These are phyloP conservation scores for Pseudogymnoascus pannorum DNA, from an alignment of 2,329 filamentous ascomycete genomes.

Conservation along the genomic window DNA sequence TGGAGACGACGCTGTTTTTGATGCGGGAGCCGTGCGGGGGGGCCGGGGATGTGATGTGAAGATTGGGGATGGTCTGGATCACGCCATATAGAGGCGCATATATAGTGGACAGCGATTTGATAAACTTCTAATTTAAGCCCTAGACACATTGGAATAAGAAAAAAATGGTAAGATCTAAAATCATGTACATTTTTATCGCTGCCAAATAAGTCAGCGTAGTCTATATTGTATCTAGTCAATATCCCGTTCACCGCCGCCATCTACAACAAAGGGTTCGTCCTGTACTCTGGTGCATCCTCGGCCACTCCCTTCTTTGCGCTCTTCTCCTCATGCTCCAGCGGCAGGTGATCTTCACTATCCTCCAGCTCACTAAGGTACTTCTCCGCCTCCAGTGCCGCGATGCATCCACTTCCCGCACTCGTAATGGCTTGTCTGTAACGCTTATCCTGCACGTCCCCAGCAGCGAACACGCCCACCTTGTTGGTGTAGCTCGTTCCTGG, in stretches of 20 bases:
- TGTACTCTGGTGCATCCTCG: constrained; percentile 53
- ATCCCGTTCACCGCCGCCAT: constrained; percentile 9
- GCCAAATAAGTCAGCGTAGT: background rate
- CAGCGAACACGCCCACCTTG: constrained; percentile 87
- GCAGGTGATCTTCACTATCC: constrained; percentile 15
- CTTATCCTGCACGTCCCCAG: constrained; percentile 98
- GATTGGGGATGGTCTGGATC: constrained; percentile 2
- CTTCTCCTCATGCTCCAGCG: constrained; percentile 29
- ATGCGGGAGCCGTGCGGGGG: constrained; percentile 5
- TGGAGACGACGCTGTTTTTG: background rate
- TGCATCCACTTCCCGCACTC: constrained; percentile 86
- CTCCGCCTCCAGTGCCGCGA: constrained; percentile 92
- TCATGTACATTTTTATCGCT: constrained; percentile 9
- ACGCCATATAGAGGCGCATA: constrained; percentile 6
- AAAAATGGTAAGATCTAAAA: constrained; percentile 5
- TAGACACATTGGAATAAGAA: background rate
- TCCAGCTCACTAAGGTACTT: constrained; percentile 72
- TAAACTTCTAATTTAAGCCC: constrained; percentile 1
- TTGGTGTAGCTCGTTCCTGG: constrained; percentile 85
- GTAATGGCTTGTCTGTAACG: constrained; percentile 96
- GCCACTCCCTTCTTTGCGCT: constrained; percentile 38
- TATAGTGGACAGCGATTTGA: background rate
- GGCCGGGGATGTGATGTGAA: background rate
- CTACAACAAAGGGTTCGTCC: constrained; percentile 57
- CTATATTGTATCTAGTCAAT: constrained; percentile 6